Evolutionary conservation across 257 asterid genomes (phyloP).

Genomic region (Lithospermum erythrorhizon): DNA sequence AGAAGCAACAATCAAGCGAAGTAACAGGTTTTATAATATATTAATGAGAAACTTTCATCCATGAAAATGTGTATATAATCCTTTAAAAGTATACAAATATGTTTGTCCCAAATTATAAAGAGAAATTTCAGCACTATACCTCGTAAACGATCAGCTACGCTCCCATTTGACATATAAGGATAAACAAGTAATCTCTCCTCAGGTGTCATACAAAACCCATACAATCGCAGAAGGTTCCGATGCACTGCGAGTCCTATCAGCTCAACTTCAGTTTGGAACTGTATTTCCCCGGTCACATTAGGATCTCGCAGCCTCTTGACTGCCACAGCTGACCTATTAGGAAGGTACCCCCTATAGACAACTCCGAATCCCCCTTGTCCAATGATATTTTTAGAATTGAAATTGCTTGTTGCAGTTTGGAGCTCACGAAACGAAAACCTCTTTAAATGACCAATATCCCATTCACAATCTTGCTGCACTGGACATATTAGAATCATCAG

Average conservation of each 20-base stretch:
- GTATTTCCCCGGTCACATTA: slow-evolving; percentile 76
- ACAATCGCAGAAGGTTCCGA: slow-evolving; percentile 71
- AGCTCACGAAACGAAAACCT: slow-evolving; percentile 75
- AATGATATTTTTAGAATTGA: slow-evolving; percentile 62
- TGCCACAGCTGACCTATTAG: slow-evolving; percentile 59
- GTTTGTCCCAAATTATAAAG: slow-evolving; percentile 1
- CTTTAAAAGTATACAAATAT: not conserved
- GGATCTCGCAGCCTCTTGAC: slow-evolving; percentile 83
- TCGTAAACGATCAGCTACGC: slow-evolving; percentile 89
- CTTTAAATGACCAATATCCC: slow-evolving; percentile 49
- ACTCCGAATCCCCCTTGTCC: slow-evolving; percentile 96
- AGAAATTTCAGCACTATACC: slow-evolving; percentile 28
- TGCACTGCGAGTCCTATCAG: slow-evolving; percentile 93
- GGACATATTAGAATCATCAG: slow-evolving; percentile 20
- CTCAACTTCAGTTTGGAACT: slow-evolving; percentile 95
- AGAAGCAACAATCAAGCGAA: too few relatives aligned
- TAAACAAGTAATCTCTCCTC: slow-evolving; percentile 83
- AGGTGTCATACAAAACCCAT: slow-evolving; percentile 78
- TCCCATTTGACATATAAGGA: slow-evolving; percentile 89
- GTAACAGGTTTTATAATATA: too few relatives aligned
- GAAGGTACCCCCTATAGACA: slow-evolving; percentile 71
- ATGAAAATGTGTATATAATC: not conserved
- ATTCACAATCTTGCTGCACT: slow-evolving; percentile 77
- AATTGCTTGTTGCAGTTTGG: slow-evolving; percentile 71
- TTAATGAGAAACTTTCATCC: not conserved